Percentiles rank a stretch among this genome's conserved stretches.
These are phyloP conservation scores for Coemansia sp. DNA, from an alignment of 192 early-diverging fungal species.

Conservation along the genomic window DNA sequence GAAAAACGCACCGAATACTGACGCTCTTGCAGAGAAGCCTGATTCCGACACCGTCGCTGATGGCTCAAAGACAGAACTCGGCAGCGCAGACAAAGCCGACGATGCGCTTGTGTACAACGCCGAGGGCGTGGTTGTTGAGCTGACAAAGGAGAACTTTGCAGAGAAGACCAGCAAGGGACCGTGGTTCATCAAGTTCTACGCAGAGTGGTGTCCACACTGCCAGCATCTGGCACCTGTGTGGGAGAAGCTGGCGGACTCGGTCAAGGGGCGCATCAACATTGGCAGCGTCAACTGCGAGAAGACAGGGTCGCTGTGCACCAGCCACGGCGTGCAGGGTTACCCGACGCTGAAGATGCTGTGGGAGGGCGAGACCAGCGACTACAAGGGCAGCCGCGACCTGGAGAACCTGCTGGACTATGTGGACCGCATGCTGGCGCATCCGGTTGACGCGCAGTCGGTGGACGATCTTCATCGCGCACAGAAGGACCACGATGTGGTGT, in stretches of 20 bases:
- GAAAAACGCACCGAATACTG: background rate
- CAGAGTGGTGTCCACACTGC: slow-evolving; percentile 90
- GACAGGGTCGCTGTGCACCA: slow-evolving; percentile 60
- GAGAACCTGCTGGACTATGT: slow-evolving; percentile 59
- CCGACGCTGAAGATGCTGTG: slow-evolving; percentile 80
- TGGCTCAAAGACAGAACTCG: background rate
- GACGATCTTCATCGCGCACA: slow-evolving; percentile 46
- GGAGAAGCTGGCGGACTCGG: slow-evolving; percentile 62
- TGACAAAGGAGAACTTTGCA: slow-evolving; percentile 59
- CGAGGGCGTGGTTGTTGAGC: slow-evolving; percentile 58
- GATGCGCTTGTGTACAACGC: slow-evolving; percentile 43
- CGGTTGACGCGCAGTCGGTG: slow-evolving; percentile 30
- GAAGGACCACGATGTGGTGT: slow-evolving; percentile 58
- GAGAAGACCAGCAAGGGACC: slow-evolving; percentile 59
- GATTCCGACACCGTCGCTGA: background rate
- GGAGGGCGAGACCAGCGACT: slow-evolving; percentile 41
- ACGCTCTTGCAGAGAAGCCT: background rate
- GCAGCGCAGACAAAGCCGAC: slow-evolving; percentile 10
- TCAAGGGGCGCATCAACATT: slow-evolving; percentile 74
- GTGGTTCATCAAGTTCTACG: slow-evolving; percentile 89
- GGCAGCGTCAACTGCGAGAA: slow-evolving; percentile 84
- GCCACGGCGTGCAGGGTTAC: slow-evolving; percentile 75
- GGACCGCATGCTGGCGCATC: slow-evolving; percentile 46
- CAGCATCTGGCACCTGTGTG: slow-evolving; percentile 80
- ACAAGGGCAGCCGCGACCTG: slow-evolving; percentile 56